Percentiles rank a stretch among this genome's conserved stretches.
Conservation (phyloP, 1,284 basidiomycete species). For the Trametes versicolor region DNA sequence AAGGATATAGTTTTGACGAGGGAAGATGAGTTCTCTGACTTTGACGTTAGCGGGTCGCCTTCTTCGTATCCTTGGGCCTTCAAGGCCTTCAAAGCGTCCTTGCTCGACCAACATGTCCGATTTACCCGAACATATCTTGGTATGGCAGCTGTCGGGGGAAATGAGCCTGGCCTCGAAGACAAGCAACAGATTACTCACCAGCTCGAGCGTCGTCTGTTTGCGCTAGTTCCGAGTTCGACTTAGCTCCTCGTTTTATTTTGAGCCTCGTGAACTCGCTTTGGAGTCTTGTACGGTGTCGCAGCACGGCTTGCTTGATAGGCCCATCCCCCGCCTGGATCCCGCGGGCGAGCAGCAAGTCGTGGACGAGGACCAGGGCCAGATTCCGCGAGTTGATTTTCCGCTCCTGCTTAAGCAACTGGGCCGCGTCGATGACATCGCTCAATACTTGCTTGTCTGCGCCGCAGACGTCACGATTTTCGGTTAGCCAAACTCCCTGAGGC, state of each 20-base stretch:
- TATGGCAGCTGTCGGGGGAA: conserved; percentile 60
- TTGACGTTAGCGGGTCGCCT: conserved; percentile 59
- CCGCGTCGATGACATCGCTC: conserved; percentile 67
- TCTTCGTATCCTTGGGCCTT: conserved; percentile 61
- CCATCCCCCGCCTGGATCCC: conserved; percentile 92
- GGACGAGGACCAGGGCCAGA: conserved; percentile 85
- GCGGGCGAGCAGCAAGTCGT: conserved; percentile 83
- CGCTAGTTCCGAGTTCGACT: conserved; percentile 73
- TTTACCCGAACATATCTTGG: conserved; percentile 91
- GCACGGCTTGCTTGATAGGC: conserved; percentile 83
- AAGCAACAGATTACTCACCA: conserved; percentile 52
- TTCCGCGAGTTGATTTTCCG: conserved; percentile 77
- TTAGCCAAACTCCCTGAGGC: conserved; percentile 1
- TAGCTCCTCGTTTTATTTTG: conserved; percentile 82
- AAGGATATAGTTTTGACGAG: background rate
- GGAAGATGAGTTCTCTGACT: conserved; percentile 45
- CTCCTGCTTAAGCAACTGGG: conserved; percentile 79
- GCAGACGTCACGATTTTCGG: conserved; percentile 4
- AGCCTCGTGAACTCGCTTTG: conserved; percentile 86
- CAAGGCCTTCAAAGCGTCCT: conserved; percentile 67
- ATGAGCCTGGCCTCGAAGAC: background rate
- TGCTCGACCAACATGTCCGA: conserved; percentile 71
- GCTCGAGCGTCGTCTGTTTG: conserved; percentile 66
- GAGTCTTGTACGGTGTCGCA: conserved; percentile 89
- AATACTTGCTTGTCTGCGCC: conserved; percentile 75